A percentile compares a stretch with the other conserved stretches of the same genome.
phyloP scores from a whole-genome alignment of 192 early-diverging fungal genomes.

The Thamnidium elegans region DNA sequence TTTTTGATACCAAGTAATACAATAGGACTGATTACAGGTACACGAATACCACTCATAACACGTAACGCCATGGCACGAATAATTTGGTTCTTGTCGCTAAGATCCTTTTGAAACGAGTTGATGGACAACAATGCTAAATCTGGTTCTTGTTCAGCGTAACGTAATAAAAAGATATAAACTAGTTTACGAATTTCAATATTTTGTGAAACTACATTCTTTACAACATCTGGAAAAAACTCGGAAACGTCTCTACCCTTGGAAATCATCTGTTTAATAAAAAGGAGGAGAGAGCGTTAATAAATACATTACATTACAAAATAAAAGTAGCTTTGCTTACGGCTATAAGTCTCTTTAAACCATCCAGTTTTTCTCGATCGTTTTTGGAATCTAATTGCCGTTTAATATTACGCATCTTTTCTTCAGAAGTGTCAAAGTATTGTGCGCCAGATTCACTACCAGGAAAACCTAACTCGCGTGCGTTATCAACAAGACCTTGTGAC shows the following conservation, averaged over 20 bases:
- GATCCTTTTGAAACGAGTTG: constrained; percentile 98
- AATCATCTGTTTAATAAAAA: constrained; percentile 68
- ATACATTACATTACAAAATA: not conserved
- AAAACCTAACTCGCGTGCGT: constrained; percentile 83
- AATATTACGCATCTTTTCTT: constrained; percentile 79
- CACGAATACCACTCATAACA: constrained; percentile 93
- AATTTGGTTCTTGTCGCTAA: constrained; percentile 87
- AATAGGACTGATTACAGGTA: constrained; percentile 89
- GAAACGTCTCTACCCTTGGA: constrained; percentile 89
- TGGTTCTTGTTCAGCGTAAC: constrained; percentile 95
- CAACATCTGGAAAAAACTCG: constrained; percentile 90
- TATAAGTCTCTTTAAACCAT: constrained; percentile 87
- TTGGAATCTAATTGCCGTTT: constrained; percentile 73
- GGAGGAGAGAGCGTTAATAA: not conserved
- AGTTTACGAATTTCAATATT: constrained; percentile 90
- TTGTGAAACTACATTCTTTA: constrained; percentile 93
- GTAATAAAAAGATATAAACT: constrained; percentile 94
- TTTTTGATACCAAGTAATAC: constrained; percentile 90
- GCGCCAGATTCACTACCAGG: constrained; percentile 54
- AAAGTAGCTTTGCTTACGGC: constrained; percentile 51
- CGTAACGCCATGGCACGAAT: constrained; percentile 95
- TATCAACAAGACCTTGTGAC: constrained; percentile 83
- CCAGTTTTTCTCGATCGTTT: constrained; percentile 89
- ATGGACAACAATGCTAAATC: constrained; percentile 93
- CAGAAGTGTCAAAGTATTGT: constrained; percentile 88